Base-by-base conservation (phyloP, 768 basidiomycete genomes). In the Rhodotorula kratochvilovae region DNA sequence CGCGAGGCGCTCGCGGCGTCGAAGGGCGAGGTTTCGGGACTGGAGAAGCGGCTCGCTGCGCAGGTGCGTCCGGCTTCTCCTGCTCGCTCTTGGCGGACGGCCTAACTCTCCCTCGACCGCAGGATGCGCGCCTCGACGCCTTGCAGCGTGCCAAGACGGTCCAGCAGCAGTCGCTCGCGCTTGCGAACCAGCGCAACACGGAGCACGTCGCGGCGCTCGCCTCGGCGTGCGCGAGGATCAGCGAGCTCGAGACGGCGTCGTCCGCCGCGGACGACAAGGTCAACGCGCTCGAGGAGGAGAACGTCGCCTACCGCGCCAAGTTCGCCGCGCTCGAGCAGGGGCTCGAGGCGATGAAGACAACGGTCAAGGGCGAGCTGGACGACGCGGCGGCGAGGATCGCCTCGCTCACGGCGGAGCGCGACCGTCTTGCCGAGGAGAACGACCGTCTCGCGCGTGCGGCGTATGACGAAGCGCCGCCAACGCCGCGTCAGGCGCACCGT, bases 91-190 rank as follows among this genome's bases (percentile, higher is more conserved):
- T 12, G 29, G 25, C 17, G 15, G 5, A 5, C 2, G 6, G 42
- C 19, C 25, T 35, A 7, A 27, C 25, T 33, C 48, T 15, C 46
- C 3, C 15, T 1, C 19, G 7, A 6, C 17, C 35, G 21, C 57
- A 71, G 70, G 70, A 71, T 43, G 66, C 67, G 1, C 65, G 63
- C 17, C 25, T 71, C 29, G 33, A 39, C 31, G 58, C 31, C 48
- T 27, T 67, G 39, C 56, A 59, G 15, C 59, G 55, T 7, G 43
- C 50, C 61, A 67, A 58, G 39, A 3, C 33, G 15, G 39, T 61
- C 31, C 64, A 67, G 54, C 70, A 71, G 42, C 65, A 66, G 55
- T 42, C 55, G 2, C 65, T 71, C 61, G 64, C 65, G 0, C 4
- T n/a, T 7, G 61, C 65, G 11, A 66, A 66, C 46, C 61, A 61